phyloP scores from a whole-genome alignment of 352 stramenopile genomes.

The Globisporangium spinosum region DNA sequence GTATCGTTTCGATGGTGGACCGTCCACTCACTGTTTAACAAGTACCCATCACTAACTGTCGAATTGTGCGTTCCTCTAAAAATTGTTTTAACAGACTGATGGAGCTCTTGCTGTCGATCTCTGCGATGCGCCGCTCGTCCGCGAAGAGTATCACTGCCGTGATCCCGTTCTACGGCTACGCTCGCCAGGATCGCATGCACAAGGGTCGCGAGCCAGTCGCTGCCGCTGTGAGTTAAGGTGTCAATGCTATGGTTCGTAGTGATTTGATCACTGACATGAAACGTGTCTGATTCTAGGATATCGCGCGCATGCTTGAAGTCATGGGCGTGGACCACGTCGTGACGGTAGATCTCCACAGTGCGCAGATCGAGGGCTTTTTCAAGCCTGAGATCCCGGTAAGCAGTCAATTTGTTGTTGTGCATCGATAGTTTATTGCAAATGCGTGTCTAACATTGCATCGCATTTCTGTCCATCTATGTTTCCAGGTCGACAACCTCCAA shows the following conservation, averaged over 20 bases:
- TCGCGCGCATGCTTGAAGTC: conserved; percentile 87
- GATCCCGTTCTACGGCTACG: conserved; percentile 87
- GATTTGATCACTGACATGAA: not conserved
- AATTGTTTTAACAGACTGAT: conserved; percentile 45
- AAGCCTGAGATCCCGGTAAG: conserved; percentile 75
- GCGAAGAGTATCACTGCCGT: conserved; percentile 86
- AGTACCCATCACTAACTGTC: not conserved
- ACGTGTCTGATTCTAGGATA: conserved; percentile 39
- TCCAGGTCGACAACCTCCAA: conserved; percentile 77
- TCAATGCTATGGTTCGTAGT: too few species aligned
- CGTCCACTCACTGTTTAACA: not conserved
- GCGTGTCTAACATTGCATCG: not conserved
- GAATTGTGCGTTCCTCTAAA: not conserved
- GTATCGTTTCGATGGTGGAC: not conserved
- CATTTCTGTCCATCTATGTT: not conserved
- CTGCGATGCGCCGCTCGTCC: conserved; percentile 76
- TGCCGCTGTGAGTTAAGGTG: conserved; percentile 40
- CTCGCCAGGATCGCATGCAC: conserved; percentile 82
- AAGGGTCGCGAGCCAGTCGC: conserved; percentile 79
- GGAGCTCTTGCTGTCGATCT: conserved; percentile 82
- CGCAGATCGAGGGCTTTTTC: conserved; percentile 88
- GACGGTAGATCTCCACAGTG: conserved; percentile 85
- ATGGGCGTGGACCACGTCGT: conserved; percentile 89
- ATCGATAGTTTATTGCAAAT: not conserved
- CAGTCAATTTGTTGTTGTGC: not conserved